phyloP scores from a whole-genome alignment of 495 filamentous ascomycete species.

The Cairneyella variabilis region DNA sequence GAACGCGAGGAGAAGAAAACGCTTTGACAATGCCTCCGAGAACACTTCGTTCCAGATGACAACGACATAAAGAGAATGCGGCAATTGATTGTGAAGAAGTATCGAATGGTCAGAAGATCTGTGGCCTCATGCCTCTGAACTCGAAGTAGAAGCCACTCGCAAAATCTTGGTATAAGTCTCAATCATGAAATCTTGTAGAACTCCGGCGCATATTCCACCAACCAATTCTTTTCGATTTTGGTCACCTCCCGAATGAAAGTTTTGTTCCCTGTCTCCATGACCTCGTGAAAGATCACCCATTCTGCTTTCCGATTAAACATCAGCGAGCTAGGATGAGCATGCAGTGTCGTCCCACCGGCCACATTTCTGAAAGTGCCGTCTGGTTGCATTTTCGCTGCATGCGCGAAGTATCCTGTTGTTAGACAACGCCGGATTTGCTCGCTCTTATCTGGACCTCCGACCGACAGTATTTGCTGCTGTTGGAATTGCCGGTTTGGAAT shows the following conservation, averaged over 20 bases:
- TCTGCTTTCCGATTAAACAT: constrained; percentile 98
- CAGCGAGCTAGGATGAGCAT: constrained; percentile 88
- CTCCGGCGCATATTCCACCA: constrained; percentile 82
- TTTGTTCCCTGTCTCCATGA: constrained; percentile 88
- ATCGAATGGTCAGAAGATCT: too few relatives aligned
- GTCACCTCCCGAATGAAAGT: constrained; percentile 89
- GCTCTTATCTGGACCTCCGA: constrained; percentile 43
- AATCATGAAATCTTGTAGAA: constrained; percentile 62
- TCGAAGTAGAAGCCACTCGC: not conserved
- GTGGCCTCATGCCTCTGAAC: not conserved
- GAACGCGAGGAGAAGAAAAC: too few relatives aligned
- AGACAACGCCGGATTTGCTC: constrained; percentile 83
- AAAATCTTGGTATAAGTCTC: not conserved
- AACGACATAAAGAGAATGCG: too few relatives aligned
- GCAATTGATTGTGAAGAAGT: too few relatives aligned
- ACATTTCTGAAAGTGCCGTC: constrained; percentile 88
- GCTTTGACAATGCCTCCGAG: too few relatives aligned
- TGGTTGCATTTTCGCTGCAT: constrained; percentile 92
- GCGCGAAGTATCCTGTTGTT: constrained; percentile 89
- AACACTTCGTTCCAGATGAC: too few relatives aligned
- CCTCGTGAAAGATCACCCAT: constrained; percentile 96
- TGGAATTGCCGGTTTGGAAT: too few relatives aligned
- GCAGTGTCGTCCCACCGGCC: constrained; percentile 64
- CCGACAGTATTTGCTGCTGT: constrained; percentile 12
- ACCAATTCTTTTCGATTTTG: constrained; percentile 86